phyloP scores from a whole-genome alignment of 768 basidiomycete species.

The Pleurotus salmoneostramineus region DNA sequence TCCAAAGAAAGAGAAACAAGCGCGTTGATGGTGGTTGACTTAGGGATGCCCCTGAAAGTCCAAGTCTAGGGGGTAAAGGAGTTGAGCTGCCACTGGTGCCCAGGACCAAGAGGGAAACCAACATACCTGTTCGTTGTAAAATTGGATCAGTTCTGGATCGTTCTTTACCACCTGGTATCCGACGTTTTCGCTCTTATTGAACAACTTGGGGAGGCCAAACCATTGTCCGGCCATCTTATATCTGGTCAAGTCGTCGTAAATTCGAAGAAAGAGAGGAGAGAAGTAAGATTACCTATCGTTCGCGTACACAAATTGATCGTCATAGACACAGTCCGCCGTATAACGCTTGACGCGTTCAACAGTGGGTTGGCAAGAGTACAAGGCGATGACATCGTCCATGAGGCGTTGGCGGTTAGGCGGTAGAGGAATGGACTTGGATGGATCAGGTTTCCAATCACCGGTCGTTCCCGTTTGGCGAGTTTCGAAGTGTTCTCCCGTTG shows the following conservation, averaged over 20 bases:
- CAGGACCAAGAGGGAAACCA: too few species aligned
- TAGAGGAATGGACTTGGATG: conserved; percentile 29
- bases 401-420: conserved; percentile 31
- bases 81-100: too few species aligned
- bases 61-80: too few species aligned
- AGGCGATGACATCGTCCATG: conserved; percentile 34
- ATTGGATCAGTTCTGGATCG: conserved; percentile 33
- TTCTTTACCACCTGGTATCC: conserved; percentile 30
- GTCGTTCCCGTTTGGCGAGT: conserved; percentile 28
- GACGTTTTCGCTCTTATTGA: conserved; percentile 28
- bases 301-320: conserved; percentile 37
- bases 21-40: conserved; percentile 36
- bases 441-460: conserved; percentile 28
- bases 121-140: conserved; percentile 42
- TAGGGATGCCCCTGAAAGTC: conserved; percentile 33
- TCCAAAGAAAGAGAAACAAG: conserved; percentile 34
- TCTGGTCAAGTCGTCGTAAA: not conserved
- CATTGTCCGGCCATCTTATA: conserved; percentile 22
- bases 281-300: conserved; percentile 36
- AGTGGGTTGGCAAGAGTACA: conserved; percentile 34
- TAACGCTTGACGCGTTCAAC: conserved; percentile 33
- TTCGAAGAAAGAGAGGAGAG: conserved; percentile 5
- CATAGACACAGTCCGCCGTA: conserved; percentile 19
- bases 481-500: conserved; percentile 32
- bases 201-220: conserved; percentile 36